These are phyloP conservation scores for Orbilia blumenaviensis DNA, from an alignment of 2,329 filamentous ascomycete species.

Conservation along the genomic window DNA sequence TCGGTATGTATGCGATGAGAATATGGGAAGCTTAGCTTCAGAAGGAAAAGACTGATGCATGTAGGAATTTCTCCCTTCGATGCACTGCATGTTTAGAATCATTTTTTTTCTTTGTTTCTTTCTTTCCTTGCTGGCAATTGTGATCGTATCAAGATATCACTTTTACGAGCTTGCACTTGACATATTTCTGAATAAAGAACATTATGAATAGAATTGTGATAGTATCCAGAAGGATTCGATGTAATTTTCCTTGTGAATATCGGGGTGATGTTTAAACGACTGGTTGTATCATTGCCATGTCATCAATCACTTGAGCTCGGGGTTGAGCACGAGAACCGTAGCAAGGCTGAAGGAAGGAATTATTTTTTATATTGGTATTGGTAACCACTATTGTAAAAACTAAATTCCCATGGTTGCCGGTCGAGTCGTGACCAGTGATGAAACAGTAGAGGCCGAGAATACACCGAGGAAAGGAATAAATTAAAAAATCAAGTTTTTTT, in stretches of 20 bases:
- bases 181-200: constrained; percentile 3
- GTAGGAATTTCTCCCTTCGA: constrained; percentile 34
- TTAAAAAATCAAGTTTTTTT: constrained; percentile 47
- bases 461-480: constrained; percentile 30
- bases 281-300: constrained; percentile 51
- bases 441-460: constrained; percentile 26
- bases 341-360: constrained; percentile 32
- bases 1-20: constrained; percentile 35
- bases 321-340: constrained; percentile 43
- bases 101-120: too few relatives aligned
- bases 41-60: constrained; percentile 21
- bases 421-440: constrained; percentile 46
- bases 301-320: constrained; percentile 52
- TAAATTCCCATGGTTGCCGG: background rate
- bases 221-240: background rate
- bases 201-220: constrained; percentile 10
- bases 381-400: background rate
- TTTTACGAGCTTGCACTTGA: constrained; percentile 12
- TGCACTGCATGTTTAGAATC: constrained; percentile 39
- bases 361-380: background rate
- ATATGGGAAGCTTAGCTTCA: constrained; percentile 3
- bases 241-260: background rate
- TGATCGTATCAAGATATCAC: constrained; percentile 24
- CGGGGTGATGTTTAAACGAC: constrained; percentile 25
- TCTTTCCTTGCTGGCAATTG: background rate